Conservation (phyloP, 2,329 filamentous ascomycete species). For the Rhytidhysteron rufulum region DNA sequence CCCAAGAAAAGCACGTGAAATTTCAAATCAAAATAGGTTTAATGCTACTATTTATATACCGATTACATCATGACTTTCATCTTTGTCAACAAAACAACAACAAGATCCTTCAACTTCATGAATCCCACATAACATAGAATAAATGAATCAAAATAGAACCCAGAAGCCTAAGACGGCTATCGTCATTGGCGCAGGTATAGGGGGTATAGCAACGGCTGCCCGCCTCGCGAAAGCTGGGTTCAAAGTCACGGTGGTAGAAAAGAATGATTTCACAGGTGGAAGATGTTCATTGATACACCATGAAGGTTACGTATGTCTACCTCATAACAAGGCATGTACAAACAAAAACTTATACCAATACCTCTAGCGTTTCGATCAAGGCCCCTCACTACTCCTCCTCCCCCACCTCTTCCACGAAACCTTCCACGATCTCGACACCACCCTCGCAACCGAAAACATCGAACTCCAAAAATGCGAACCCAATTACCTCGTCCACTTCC, state of each 20-base stretch:
- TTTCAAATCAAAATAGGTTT: neutral
- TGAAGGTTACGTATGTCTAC: slow-evolving; percentile 50
- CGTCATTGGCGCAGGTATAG: slow-evolving; percentile 61
- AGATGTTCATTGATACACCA: slow-evolving; percentile 64
- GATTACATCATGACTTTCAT: neutral
- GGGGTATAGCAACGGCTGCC: slow-evolving; percentile 68
- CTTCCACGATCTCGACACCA: slow-evolving; percentile 66
- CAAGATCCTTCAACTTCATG: too few species aligned
- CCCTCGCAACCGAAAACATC: slow-evolving; percentile 62
- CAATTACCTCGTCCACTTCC: slow-evolving; percentile 73
- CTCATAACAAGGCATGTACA: too few species aligned
- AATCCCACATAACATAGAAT: too few species aligned
- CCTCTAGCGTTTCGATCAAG: slow-evolving; percentile 65
- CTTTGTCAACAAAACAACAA: neutral
- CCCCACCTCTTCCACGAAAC: slow-evolving; percentile 67
- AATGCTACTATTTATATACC: neutral
- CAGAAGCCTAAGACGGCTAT: slow-evolving; percentile 8
- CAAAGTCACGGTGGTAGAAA: slow-evolving; percentile 72
- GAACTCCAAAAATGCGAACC: slow-evolving; percentile 67
- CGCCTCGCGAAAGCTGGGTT: slow-evolving; percentile 68
- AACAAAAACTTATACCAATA: neutral
- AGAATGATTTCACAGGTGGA: slow-evolving; percentile 69
- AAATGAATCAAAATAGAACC: neutral
- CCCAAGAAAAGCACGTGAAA: too few species aligned
- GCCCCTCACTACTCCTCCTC: slow-evolving; percentile 68